A percentile compares a stretch with the other conserved stretches of the same genome.
Evolutionary conservation across 768 basidiomycete genomes (phyloP).

Genomic region (Amanita inopinata): DNA sequence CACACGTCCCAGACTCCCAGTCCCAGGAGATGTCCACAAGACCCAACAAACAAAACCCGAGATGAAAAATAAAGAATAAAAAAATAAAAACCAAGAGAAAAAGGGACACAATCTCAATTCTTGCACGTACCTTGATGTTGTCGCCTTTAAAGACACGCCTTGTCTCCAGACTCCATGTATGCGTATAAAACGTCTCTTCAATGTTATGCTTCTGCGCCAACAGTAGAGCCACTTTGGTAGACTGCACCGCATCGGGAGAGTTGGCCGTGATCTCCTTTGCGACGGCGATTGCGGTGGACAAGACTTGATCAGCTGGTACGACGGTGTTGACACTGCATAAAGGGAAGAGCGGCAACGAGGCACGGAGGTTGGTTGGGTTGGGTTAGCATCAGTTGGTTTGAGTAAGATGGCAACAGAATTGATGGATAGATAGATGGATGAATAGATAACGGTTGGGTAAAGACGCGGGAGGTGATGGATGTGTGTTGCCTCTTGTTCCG

Average conservation of each 20-base stretch:
- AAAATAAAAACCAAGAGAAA: slow-evolving; percentile 6
- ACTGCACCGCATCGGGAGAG: slow-evolving; percentile 74
- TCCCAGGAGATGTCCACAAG: neutral
- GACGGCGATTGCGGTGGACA: slow-evolving; percentile 50
- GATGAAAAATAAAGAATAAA: slow-evolving; percentile 6
- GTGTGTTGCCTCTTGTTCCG: too few species aligned
- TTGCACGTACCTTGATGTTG: slow-evolving; percentile 63
- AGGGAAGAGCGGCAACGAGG: too few species aligned
- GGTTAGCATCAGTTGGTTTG: too few species aligned
- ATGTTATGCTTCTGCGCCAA: slow-evolving; percentile 43
- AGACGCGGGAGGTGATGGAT: too few species aligned
- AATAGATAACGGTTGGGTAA: too few species aligned
- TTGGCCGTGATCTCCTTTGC: slow-evolving; percentile 52
- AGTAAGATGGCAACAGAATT: too few species aligned
- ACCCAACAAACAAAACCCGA: neutral
- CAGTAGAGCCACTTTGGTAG: slow-evolving; percentile 62
- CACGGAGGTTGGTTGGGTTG: too few species aligned
- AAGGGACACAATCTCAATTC: too few species aligned
- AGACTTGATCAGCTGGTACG: slow-evolving; percentile 44
- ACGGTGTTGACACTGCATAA: slow-evolving; percentile 58
- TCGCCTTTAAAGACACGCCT: slow-evolving; percentile 45
- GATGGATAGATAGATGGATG: too few species aligned
- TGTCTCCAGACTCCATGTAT: slow-evolving; percentile 37
- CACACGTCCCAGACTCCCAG: slow-evolving; percentile 3
- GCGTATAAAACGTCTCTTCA: slow-evolving; percentile 38